Base-by-base conservation (phyloP, 768 basidiomycete genomes). In the Russula emetica region DNA sequence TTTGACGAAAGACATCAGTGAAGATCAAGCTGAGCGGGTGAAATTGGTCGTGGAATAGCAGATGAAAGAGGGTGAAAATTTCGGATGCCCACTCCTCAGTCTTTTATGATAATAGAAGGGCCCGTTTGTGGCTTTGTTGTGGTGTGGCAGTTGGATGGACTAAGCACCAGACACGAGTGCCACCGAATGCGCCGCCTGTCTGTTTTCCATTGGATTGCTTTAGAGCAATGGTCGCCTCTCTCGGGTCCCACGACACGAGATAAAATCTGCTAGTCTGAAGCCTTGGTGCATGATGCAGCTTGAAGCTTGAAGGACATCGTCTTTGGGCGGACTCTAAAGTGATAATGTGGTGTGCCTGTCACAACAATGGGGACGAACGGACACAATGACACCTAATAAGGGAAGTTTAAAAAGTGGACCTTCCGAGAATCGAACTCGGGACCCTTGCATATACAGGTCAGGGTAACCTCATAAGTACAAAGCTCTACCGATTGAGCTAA, bases 401-500 rank as follows among this genome's bases (percentile, higher is more conserved):
- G 53, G 18, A 38, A 8, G 8, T 30, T 30, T 55, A 77, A 78
- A 79, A 69, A 70, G n/a, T 81, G 80, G 80, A 80, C 80, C 80
- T 79, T 79, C 80, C 80, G 81, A 81, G 80, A 79, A 79, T 81
- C 79, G 80, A 81, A 81, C 80, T 81, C 81, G 80, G 80, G 80
- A 82, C 80, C 80, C 80, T 82, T 82, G 80, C 80, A 81, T 81
- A n/a, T n/a, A 53, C 20, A 45, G 58, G 71, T 70, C 57, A 74
- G 70, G 75, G 71, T 76, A 81, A 76, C 80, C 80, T 70, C 80
- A 81, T 81, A 81, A 81, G 80, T 81, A 81, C 80, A 82, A 81
- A 79, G 80, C 80, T 82, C 80, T 81, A 81, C 80, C 80, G 73
- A 82, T 79, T 81, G 80, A 82, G 80, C 80, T 81, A 81, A 80